These are phyloP conservation scores for Apophysomyces sp. DNA, from an alignment of 371 early-diverging fungal genomes.

Conservation along the genomic window DNA sequence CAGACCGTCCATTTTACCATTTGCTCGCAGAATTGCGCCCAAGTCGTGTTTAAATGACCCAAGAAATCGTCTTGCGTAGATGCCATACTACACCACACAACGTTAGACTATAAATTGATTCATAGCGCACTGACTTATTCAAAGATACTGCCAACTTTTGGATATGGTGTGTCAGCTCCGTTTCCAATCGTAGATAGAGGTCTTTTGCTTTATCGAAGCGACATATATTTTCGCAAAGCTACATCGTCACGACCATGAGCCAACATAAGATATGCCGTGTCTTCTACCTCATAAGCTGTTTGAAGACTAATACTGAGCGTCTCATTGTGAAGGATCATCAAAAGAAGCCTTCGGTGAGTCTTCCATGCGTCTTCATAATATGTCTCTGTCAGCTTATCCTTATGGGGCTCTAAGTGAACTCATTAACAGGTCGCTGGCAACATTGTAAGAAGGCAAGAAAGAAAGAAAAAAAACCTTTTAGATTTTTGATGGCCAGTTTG, in stretches of 20 bases:
- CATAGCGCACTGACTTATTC: constrained; percentile 22
- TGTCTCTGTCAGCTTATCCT: constrained; percentile 61
- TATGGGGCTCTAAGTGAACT: constrained; percentile 27
- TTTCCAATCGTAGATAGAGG: constrained; percentile 61
- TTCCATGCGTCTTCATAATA: constrained; percentile 66
- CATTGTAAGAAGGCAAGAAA: not conserved
- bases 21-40: constrained; percentile 64
- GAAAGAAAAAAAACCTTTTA: constrained; percentile 49
- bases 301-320: constrained; percentile 68
- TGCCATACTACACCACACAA: constrained; percentile 11
- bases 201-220: constrained; percentile 67
- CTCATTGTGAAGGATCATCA: constrained; percentile 57
- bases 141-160: constrained; percentile 20
- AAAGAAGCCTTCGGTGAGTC: constrained; percentile 60
- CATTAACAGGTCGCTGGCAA: not conserved
- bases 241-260: not conserved
- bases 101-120: not conserved
- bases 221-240: constrained; percentile 80
- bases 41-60: constrained; percentile 48
- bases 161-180: constrained; percentile 54
- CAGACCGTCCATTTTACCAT: constrained; percentile 40
- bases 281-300: constrained; percentile 75
- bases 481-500: constrained; percentile 62
- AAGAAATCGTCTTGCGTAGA: constrained; percentile 42
- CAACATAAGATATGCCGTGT: too few species aligned